A percentile compares a stretch with the other conserved stretches of the same genome.
Conservation (phyloP, 2,329 filamentous ascomycete genomes). For the Cladosporium halotolerans region DNA sequence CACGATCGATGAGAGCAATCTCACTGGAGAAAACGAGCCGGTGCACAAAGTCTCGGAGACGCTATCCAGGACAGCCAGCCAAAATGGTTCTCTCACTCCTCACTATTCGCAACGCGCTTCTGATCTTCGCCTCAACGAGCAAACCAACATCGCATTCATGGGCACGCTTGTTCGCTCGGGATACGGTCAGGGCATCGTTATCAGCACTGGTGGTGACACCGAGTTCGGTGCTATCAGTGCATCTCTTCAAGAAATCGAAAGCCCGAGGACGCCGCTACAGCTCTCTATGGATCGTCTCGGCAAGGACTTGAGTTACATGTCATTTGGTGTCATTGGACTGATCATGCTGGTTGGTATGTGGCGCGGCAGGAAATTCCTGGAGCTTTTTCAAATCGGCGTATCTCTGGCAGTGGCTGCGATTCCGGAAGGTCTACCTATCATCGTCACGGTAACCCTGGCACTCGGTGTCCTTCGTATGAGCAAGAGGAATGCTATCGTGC, state of each 20-base stretch:
- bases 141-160: constrained; percentile 96
- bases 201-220: constrained; percentile 86
- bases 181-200: constrained; percentile 93
- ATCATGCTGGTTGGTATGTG: constrained; percentile 88
- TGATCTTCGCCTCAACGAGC: constrained; percentile 64
- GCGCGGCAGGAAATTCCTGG: constrained; percentile 80
- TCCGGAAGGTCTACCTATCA: constrained; percentile 92
- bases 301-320: constrained; percentile 92
- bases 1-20: constrained; percentile 91
- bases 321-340: constrained; percentile 86
- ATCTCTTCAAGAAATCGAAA: constrained; percentile 90
- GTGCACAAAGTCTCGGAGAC: constrained; percentile 70
- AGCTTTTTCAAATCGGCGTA: constrained; percentile 97
- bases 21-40: constrained; percentile 94
- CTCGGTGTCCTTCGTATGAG: constrained; percentile 96
- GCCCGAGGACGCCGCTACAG: constrained; percentile 86
- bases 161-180: constrained; percentile 92
- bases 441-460: constrained; percentile 93
- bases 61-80: constrained; percentile 31
- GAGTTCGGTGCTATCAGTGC: constrained; percentile 96
- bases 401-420: constrained; percentile 95
- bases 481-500: constrained; percentile 87
- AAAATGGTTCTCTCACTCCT: constrained; percentile 36
- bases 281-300: constrained; percentile 96
- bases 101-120: constrained; percentile 54